Base-by-base conservation (phyloP, 495 filamentous ascomycete genomes). In the Aspergillus carlsbadensis region DNA sequence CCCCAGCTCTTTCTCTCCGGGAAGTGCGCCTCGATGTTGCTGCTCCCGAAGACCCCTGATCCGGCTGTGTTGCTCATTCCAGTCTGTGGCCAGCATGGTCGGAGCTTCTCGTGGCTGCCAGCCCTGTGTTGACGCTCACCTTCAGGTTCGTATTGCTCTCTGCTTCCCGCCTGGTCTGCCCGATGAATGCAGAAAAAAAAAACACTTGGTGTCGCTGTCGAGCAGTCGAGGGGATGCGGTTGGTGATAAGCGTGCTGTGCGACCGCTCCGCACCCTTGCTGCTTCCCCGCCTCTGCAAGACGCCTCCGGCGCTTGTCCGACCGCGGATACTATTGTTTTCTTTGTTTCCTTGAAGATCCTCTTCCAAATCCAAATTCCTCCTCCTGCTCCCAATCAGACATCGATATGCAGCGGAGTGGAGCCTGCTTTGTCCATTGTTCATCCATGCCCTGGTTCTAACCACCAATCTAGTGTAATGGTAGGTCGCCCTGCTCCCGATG, bases 61-160 rank as follows among this genome's bases (percentile, higher is more conserved):
- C 29, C 42, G 55, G 46, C 47, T 52, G 47, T 33, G 47, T 44
- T 51, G 46, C 46, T 10, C 29, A 18, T 33, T 41, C 48, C 59
- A 36, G 52, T 51, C 47, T 49, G 60, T 61, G 59, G 61, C 55
- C 58, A 65, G 56, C 31, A 77, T 77, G 76, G 71, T 73, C 51
- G 66, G 68, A 60, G 72, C 69, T 53, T 68, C 75, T n/a, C 70
- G 70, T 36, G 73, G 73, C 57, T 79, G 71, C 65, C 64, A 62
- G 48, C 56, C 59, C 48, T 73, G 70, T 43, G 64, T 64, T 41
- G 44, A 66, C 5, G 61, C 63, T 10, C 56, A 65, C 17, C 39
- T 70, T 41, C 67, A 66, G 60, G 68, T 70, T 11, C 40, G 61
- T 63, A 22, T 15, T 42, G 17, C 0, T 36, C 33, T 15, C 31